Conservation (phyloP, 2,329 filamentous ascomycete genomes). For the Ascochyta rabiei region DNA sequence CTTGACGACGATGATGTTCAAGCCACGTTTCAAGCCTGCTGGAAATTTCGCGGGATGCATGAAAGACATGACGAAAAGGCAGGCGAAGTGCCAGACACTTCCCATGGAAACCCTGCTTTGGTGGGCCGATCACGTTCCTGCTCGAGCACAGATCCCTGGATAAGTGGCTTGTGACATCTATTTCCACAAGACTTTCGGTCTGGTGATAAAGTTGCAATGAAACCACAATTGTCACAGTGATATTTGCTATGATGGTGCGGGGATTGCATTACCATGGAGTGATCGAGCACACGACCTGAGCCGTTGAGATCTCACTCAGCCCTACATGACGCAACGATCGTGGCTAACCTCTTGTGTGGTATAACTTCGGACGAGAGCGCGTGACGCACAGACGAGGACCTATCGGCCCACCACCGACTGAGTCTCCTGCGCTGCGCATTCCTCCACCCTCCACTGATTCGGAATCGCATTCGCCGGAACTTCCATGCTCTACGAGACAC, state of each 20-base stretch:
- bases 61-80: conserved; percentile 1
- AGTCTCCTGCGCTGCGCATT: neutral
- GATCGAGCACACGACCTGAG: conserved; percentile 3
- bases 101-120: neutral
- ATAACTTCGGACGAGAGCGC: neutral
- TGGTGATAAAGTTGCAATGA: neutral
- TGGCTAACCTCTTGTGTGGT: neutral
- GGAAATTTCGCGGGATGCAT: conserved; percentile 2
- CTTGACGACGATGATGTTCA: neutral
- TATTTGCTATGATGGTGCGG: neutral
- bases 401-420: neutral
- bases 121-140: conserved; percentile 2
- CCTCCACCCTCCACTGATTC: neutral
- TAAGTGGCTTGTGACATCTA: neutral
- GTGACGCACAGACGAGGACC: neutral
- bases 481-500: neutral
- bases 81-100: neutral
- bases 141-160: neutral
- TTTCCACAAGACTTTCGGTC: neutral
- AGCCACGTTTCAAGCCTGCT: conserved; percentile 6
- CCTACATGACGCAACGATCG: conserved; percentile 16
- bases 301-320: conserved; percentile 15
- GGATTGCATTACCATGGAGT: neutral
- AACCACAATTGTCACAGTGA: neutral
- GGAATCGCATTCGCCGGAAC: neutral